phyloP scores from a whole-genome alignment of 192 early-diverging fungal genomes.

The Linderina pennispora region DNA sequence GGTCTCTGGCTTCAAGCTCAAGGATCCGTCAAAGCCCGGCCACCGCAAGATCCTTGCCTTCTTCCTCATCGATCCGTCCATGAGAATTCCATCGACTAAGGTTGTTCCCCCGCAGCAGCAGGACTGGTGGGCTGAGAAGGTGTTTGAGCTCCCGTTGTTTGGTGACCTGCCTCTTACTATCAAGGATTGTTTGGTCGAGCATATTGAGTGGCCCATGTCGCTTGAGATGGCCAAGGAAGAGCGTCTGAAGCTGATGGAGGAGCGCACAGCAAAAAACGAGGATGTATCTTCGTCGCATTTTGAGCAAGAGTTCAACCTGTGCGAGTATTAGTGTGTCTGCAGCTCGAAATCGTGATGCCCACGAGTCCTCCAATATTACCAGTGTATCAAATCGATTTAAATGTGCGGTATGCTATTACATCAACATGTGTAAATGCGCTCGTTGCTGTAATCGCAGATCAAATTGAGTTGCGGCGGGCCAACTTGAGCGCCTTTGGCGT shows the following conservation, averaged over 20 bases:
- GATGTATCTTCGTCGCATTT: neutral
- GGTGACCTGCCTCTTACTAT: constrained; percentile 14
- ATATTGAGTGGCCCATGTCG: constrained; percentile 31
- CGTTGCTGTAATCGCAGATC: too few species aligned
- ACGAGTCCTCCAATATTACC: too few species aligned
- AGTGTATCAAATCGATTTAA: too few species aligned
- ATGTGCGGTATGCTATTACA: too few species aligned
- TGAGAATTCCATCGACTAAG: constrained; percentile 48
- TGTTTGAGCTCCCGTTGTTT: constrained; percentile 1
- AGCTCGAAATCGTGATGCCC: too few species aligned
- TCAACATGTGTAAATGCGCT: too few species aligned
- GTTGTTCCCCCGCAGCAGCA: constrained; percentile 62
- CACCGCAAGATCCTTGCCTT: constrained; percentile 63
- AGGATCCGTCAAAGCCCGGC: constrained; percentile 54
- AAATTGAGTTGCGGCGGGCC: constrained; percentile 35
- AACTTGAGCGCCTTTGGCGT: constrained; percentile 4
- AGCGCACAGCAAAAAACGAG: constrained; percentile 22
- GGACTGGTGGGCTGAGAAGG: constrained; percentile 31
- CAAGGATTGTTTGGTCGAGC: constrained; percentile 5
- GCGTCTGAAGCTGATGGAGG: constrained; percentile 45
- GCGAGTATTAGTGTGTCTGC: constrained; percentile 30
- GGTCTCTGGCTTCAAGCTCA: constrained; percentile 55
- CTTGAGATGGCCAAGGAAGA: constrained; percentile 36
- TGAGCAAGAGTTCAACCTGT: constrained; percentile 13
- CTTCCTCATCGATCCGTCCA: constrained; percentile 63